Conservation (phyloP, 805 yeast genomes). For the Metschnikowia peoriensis region DNA sequence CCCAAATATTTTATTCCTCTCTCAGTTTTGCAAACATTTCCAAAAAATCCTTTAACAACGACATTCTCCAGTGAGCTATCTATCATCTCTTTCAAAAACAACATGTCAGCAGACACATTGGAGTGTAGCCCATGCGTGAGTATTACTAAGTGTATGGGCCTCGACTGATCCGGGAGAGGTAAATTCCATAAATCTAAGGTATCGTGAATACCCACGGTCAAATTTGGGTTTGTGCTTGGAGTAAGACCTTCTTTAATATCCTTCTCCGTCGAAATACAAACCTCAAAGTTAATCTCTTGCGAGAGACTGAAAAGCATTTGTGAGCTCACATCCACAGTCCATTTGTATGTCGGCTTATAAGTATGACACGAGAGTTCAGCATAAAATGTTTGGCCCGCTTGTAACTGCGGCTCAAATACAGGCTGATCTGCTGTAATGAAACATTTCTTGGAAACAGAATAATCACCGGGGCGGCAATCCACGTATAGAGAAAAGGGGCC, state of each 20-base stretch:
- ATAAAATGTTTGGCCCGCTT: conserved; percentile 62
- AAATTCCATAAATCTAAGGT: conserved; percentile 75
- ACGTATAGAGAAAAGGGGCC: conserved; percentile 89
- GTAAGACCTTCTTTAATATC: conserved; percentile 29
- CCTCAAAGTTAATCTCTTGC: conserved; percentile 65
- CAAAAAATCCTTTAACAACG: conserved; percentile 78
- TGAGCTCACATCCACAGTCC: conserved; percentile 79
- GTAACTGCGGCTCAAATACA: conserved; percentile 64
- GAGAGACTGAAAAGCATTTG: conserved; percentile 73
- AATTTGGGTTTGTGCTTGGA: conserved; percentile 23
- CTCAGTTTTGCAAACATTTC: conserved; percentile 85
- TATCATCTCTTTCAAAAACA: conserved; percentile 77
- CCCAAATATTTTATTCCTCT: conserved; percentile 86
- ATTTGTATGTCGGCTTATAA: conserved; percentile 54
- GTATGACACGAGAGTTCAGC: conserved; percentile 66
- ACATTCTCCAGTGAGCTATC: conserved; percentile 64
- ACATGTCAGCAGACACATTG: conserved; percentile 86
- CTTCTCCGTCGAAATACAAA: conserved; percentile 40
- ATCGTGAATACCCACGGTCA: conserved; percentile 52
- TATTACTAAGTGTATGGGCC: conserved; percentile 79
- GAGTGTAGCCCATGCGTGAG: conserved; percentile 93
- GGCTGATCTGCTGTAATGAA: conserved; percentile 81
- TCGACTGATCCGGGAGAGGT: conserved; percentile 46
- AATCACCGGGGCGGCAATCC: conserved; percentile 72
- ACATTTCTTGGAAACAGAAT: conserved; percentile 48